phyloP scores from a whole-genome alignment of 139 green algal species.

The Zygnema circumcarinatum region DNA sequence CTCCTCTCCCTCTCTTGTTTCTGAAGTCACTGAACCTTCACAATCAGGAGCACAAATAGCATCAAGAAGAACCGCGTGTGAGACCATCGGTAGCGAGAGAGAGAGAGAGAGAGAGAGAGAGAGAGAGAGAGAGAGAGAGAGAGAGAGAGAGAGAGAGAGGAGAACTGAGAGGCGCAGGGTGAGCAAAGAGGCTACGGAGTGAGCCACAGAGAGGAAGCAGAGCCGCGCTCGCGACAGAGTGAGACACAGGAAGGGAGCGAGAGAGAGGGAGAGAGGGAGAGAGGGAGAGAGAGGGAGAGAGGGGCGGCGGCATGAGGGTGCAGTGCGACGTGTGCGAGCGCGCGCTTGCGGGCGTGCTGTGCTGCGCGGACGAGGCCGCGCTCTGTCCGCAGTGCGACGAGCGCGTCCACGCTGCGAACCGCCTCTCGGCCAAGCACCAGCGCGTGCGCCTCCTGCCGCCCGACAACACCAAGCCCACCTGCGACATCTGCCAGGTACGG shows the following conservation, averaged over 20 bases:
- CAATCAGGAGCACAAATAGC: no score
- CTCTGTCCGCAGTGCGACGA: constrained; percentile 59
- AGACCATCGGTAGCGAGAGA: no score
- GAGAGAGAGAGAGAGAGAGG: no score
- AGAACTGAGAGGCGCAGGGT: no score
- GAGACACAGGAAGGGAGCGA: no score
- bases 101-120: no score
- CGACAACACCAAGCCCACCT: constrained; percentile 18
- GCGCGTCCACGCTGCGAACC: constrained; percentile 58
- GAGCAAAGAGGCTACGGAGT: no score
- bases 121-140: no score
- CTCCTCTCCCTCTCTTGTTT: no score
- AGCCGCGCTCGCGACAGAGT: neutral
- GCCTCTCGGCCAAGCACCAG: constrained; percentile 54
- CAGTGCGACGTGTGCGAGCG: constrained; percentile 62
- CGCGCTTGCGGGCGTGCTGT: constrained; percentile 49
- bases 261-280: constrained; percentile 14
- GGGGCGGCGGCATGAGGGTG: constrained; percentile 31
- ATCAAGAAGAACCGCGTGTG: no score
- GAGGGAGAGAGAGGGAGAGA: constrained; percentile 3
- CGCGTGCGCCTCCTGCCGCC: constrained; percentile 30
- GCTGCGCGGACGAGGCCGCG: constrained; percentile 58
- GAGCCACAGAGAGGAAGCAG: no score
- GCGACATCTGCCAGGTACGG: constrained; percentile 60
- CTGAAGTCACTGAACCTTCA: no score